phyloP scores from a whole-genome alignment of 192 early-diverging fungal species.

The Backusella sp. region DNA sequence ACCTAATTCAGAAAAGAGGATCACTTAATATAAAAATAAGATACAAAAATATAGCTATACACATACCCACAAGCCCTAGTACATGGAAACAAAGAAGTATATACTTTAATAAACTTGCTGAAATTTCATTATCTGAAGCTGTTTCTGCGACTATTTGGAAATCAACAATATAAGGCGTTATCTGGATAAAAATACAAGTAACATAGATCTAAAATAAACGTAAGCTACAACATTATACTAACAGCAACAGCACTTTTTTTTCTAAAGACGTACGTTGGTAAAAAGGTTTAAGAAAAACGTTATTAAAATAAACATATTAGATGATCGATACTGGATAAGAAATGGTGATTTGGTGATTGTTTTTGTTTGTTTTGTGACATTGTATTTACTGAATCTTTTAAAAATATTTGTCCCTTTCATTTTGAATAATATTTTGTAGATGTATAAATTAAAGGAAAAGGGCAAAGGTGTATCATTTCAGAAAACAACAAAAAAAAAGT shows the following conservation, averaged over 20 bases:
- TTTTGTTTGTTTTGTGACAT: background rate
- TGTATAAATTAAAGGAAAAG: background rate
- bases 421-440: background rate
- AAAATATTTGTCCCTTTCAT: background rate
- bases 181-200: slow-evolving; percentile 1
- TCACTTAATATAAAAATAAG: background rate
- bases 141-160: background rate
- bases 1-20: background rate
- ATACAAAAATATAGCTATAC: background rate
- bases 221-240: background rate
- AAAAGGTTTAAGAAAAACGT: background rate
- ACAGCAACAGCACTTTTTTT: background rate
- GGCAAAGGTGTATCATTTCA: background rate
- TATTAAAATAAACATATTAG: background rate
- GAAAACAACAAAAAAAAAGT: background rate
- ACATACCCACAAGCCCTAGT: slow-evolving; percentile 2
- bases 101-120: background rate
- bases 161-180: background rate
- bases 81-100: slow-evolving; percentile 6
- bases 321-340: slow-evolving; percentile 1
- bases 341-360: background rate
- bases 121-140: background rate
- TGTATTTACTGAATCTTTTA: background rate
- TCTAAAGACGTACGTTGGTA: background rate
- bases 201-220: background rate